Conservation (phyloP, 2,329 filamentous ascomycete species). For the Eurotiales sp. region DNA sequence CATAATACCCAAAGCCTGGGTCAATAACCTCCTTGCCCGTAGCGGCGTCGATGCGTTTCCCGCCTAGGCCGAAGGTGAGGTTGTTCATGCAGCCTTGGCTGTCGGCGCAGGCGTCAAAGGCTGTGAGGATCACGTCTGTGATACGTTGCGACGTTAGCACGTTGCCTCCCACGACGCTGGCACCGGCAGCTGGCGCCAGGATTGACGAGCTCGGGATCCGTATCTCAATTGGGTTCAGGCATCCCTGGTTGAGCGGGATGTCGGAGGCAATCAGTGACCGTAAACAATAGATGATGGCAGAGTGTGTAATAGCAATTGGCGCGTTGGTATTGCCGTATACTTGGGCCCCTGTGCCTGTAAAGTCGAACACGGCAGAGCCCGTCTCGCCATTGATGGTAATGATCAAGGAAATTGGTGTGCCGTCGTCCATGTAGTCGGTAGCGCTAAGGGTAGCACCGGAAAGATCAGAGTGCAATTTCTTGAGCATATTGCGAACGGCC, state of each 20-base stretch:
- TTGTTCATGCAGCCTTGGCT: conserved; percentile 76
- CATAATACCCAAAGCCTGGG: conserved; percentile 74
- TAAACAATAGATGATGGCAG: conserved; percentile 76
- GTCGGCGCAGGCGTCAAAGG: conserved; percentile 71
- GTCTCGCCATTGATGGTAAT: conserved; percentile 68
- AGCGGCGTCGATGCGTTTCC: conserved; percentile 59
- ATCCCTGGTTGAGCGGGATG: conserved; percentile 80
- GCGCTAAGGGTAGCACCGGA: conserved; percentile 63
- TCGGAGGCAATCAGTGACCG: conserved; percentile 71
- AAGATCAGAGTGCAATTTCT: conserved; percentile 62
- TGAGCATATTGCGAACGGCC: conserved; percentile 66
- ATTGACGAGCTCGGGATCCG: conserved; percentile 67
- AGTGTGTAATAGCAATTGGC: conserved; percentile 72
- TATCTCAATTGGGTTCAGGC: conserved; percentile 68
- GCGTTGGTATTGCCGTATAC: conserved; percentile 74
- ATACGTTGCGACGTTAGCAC: conserved; percentile 73
- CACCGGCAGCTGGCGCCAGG: conserved; percentile 66
- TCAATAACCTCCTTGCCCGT: conserved; percentile 49
- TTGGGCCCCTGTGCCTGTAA: conserved; percentile 72
- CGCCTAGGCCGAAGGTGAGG: conserved; percentile 72
- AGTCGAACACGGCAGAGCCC: conserved; percentile 71
- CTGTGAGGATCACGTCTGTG: conserved; percentile 72
- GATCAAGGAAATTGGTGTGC: conserved; percentile 69
- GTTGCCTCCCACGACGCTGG: conserved; percentile 75
- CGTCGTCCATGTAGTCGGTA: conserved; percentile 78